Conservation (phyloP, 169 alveolate species). For the Eimeria acervulina region DNA sequence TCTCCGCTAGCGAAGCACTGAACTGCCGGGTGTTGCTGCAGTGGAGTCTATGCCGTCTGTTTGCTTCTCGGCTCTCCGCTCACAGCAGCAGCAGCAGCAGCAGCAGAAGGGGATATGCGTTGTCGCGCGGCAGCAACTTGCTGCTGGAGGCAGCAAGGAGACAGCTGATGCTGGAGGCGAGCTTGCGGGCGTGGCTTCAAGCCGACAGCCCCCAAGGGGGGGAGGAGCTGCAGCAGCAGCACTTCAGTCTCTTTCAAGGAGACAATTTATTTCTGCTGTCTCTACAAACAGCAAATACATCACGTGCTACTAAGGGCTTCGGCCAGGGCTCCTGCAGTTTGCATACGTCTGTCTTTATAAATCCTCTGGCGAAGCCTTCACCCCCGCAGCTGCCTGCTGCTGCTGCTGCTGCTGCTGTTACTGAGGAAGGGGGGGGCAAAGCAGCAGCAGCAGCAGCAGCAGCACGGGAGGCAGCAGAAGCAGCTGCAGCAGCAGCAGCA, state of each 20-base stretch:
- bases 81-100: slow-evolving; percentile 27
- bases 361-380: not conserved
- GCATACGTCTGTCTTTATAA: not conserved
- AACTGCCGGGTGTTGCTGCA: slow-evolving; percentile 19
- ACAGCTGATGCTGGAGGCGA: not conserved
- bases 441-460: not conserved
- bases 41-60: not conserved
- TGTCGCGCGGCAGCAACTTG: slow-evolving; percentile 14
- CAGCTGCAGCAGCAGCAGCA: not conserved
- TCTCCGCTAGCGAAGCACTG: not conserved
- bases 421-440: not conserved
- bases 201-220: not conserved
- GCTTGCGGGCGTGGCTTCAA: slow-evolving; percentile 17
- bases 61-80: not conserved
- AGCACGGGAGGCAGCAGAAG: not conserved
- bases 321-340: slow-evolving; percentile 53
- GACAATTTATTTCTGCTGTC: not conserved
- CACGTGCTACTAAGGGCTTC: slow-evolving; percentile 8
- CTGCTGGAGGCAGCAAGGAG: slow-evolving; percentile 19
- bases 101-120: not conserved
- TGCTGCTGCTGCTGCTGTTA: not conserved
- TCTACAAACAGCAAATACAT: not conserved
- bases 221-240: slow-evolving; percentile 25
- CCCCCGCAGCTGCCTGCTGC: not conserved
- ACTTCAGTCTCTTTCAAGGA: not conserved